Conservation (phyloP, 192 early-diverging fungal species). For the Podila epicladia region DNA sequence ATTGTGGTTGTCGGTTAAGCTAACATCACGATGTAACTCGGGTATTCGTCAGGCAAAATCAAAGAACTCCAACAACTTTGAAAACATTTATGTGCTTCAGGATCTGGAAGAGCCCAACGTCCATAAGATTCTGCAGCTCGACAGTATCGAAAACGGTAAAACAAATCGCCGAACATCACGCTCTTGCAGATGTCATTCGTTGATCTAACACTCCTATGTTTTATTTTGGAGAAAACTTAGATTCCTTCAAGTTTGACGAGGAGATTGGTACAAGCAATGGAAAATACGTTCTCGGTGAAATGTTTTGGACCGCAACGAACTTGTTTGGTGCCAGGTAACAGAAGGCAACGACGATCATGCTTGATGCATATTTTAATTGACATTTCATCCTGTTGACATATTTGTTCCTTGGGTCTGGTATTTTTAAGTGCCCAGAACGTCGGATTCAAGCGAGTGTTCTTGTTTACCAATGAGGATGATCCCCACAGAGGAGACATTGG, state of each 20-base stretch:
- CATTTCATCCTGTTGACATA: no score
- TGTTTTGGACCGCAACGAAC: constrained; percentile 70
- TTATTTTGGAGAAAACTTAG: constrained; percentile 12
- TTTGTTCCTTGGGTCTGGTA: no score
- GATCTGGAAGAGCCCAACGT: constrained; percentile 70
- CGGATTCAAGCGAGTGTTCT: constrained; percentile 71
- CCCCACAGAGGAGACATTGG: constrained; percentile 63
- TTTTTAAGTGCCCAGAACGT: constrained; percentile 54
- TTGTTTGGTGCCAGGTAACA: constrained; percentile 66
- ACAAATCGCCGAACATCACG: background rate
- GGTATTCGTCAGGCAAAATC: constrained; percentile 33
- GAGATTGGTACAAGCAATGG: constrained; percentile 58
- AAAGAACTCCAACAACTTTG: constrained; percentile 64
- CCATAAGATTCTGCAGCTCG: constrained; percentile 66
- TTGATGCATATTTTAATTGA: background rate
- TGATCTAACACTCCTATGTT: background rate
- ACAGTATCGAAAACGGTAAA: constrained; percentile 62
- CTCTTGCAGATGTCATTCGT: background rate
- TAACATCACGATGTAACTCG: background rate
- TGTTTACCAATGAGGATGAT: constrained; percentile 77
- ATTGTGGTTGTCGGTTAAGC: background rate
- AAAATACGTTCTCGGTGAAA: constrained; percentile 66
- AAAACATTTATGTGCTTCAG: constrained; percentile 68
- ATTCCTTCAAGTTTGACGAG: constrained; percentile 52
- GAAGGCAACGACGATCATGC: constrained; percentile 7